Percentiles rank a stretch among this genome's conserved stretches.
Conservation (phyloP, 192 early-diverging fungal species). For the Chytriomyces sp. region DNA sequence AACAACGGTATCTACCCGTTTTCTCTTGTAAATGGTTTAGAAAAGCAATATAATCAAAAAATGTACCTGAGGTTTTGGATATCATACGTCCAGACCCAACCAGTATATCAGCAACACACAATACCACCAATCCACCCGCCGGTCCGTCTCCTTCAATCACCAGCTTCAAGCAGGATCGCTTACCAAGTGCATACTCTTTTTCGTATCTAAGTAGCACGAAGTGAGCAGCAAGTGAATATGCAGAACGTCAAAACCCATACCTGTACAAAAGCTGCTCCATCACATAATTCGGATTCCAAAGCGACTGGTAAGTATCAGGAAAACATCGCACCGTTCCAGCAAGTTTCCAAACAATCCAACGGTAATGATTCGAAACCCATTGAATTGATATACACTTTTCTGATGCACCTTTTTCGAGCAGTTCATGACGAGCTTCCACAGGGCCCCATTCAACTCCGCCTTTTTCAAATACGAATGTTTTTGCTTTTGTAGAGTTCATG, state of each 20-base stretch:
- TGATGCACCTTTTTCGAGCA: slow-evolving; percentile 52
- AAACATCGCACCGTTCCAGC: slow-evolving; percentile 63
- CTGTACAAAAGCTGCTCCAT: slow-evolving; percentile 55
- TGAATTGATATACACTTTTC: slow-evolving; percentile 28
- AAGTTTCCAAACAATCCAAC: slow-evolving; percentile 75
- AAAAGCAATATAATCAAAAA: neutral
- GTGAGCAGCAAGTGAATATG: neutral
- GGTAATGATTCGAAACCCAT: slow-evolving; percentile 74
- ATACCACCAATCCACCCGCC: slow-evolving; percentile 61
- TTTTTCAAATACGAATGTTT: neutral
- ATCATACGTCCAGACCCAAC: no score
- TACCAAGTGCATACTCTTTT: slow-evolving; percentile 65
- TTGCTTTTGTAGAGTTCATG: neutral
- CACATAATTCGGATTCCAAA: slow-evolving; percentile 54
- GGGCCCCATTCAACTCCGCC: slow-evolving; percentile 51
- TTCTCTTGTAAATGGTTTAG: slow-evolving; percentile 3
- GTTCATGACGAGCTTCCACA: slow-evolving; percentile 46
- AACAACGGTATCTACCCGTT: no score
- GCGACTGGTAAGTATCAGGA: slow-evolving; percentile 44
- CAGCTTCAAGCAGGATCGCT: slow-evolving; percentile 64
- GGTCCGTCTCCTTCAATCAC: slow-evolving; percentile 71
- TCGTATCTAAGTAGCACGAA: slow-evolving; percentile 61
- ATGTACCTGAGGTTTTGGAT: neutral
- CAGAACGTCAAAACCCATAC: slow-evolving; percentile 7
- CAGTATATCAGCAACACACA: slow-evolving; percentile 57